Evolutionary conservation across 140 eudicot genomes (phyloP).

Genomic region (Stevia rebaudiana): DNA sequence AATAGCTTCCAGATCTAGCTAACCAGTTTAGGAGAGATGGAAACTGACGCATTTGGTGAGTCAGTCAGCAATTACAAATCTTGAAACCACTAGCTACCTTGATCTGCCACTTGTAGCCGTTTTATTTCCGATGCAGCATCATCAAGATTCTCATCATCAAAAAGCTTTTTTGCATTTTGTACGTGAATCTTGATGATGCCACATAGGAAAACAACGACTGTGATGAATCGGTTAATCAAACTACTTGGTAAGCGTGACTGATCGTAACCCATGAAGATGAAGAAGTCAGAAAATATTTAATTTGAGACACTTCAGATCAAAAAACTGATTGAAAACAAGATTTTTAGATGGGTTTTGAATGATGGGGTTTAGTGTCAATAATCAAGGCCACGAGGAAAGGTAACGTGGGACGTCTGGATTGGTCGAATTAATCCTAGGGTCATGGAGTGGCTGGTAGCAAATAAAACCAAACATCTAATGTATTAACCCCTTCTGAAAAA

Average conservation of each 20-base stretch:
- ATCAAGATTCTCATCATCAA: slow-evolving; percentile 66
- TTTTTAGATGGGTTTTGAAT: slow-evolving; percentile 3
- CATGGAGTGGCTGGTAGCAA: slow-evolving; percentile 12
- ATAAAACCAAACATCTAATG: slow-evolving; percentile 27
- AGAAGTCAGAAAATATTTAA: slow-evolving; percentile 5
- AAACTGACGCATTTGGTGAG: slow-evolving; percentile 32
- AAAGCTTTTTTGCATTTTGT: slow-evolving; percentile 25
- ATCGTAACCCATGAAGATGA: not conserved
- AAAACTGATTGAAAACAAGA: not conserved
- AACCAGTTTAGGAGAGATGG: slow-evolving; percentile 25
- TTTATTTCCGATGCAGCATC: slow-evolving; percentile 83
- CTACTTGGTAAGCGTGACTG: too few species aligned
- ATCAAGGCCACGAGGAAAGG: slow-evolving; percentile 25
- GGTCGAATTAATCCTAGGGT: slow-evolving; percentile 21
- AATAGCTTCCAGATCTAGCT: slow-evolving; percentile 25
- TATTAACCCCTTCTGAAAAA: slow-evolving; percentile 3
- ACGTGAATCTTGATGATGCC: slow-evolving; percentile 93
- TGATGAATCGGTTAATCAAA: not conserved
- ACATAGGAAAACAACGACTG: slow-evolving; percentile 66
- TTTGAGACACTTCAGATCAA: slow-evolving; percentile 10
- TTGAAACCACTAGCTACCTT: slow-evolving; percentile 14
- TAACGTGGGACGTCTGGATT: slow-evolving; percentile 24
- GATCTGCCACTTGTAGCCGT: slow-evolving; percentile 20
- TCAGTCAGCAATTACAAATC: slow-evolving; percentile 7
- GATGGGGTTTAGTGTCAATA: slow-evolving; percentile 15